These are phyloP conservation scores for Populus hybrid DNA, from an alignment of 441 rosid genomes.

Conservation along the genomic window DNA sequence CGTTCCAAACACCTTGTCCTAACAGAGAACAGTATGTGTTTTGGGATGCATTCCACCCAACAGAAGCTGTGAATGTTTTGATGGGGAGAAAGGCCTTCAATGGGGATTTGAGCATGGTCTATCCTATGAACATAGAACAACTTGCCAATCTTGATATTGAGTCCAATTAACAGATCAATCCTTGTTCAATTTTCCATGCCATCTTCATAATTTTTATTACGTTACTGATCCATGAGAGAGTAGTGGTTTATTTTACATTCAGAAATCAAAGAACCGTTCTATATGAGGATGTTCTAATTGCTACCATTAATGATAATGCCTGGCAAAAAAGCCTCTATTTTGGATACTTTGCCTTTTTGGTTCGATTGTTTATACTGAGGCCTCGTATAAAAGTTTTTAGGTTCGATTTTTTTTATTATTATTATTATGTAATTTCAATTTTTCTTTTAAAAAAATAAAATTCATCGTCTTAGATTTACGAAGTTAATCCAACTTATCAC, in stretches of 20 bases:
- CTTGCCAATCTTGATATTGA: constrained; percentile 28
- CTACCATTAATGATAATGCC: neutral
- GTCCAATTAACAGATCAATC: neutral
- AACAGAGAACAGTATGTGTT: constrained; percentile 45
- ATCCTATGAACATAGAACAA: too few species aligned
- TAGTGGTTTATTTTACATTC: neutral
- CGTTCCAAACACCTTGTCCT: constrained; percentile 78
- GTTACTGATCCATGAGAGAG: neutral
- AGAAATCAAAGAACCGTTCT: constrained; percentile 3
- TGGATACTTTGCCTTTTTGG: neutral
- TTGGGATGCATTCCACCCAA: constrained; percentile 62
- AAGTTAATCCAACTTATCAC: too few species aligned
- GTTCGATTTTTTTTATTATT: too few species aligned
- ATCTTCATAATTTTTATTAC: neutral
- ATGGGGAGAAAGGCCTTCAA: constrained; percentile 68
- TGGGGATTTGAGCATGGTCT: constrained; percentile 53
- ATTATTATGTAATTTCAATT: too few species aligned
- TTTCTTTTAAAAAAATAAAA: too few species aligned
- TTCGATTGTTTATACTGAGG: neutral
- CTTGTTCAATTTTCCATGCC: neutral
- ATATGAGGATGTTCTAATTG: neutral
- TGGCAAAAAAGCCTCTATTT: neutral
- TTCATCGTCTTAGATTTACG: too few species aligned
- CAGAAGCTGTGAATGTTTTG: constrained; percentile 78
- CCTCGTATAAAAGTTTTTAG: too few species aligned